Base-by-base conservation (phyloP, 1,139 yeast genomes). In the Pichia sp. region DNA sequence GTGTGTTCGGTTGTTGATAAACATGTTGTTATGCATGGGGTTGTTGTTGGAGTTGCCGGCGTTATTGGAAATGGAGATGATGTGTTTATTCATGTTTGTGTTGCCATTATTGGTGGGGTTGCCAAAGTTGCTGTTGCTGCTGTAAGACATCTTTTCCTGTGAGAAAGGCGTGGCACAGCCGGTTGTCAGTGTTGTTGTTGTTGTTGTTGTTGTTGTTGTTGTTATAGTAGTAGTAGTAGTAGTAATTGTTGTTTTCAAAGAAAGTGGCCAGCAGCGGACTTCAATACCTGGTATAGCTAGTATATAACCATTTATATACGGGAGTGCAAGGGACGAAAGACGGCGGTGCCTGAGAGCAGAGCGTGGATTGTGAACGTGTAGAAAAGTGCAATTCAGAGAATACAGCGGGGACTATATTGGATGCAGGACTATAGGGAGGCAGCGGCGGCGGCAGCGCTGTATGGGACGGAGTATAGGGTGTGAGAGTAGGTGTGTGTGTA, bases 1-100 rank as follows among this genome's bases (percentile, higher is more conserved):
- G 11, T 49, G 54, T 34, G 45, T 56, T 51, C 38, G 54, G 58
- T 47, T 56, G 11, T 50, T 54, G 8, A 48, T 44, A 26, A 52
- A 49, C 30, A 34, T 47, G 41, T 46, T 53, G 23, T 45, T 38
- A 30, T 45, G 23, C 11, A 36, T 5, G 10, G 13, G 40, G 40
- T 36, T 36, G 15, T 10, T 36, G 15, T 36, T 36, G 7, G n/a
- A 47, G 50, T 11, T 36, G 51, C 15, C 53, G 49, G 19, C 48
- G 54, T 31, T 47, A 45, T 11, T 51, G 51, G 13, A 41, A 36
- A 3, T 48, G 30, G 13, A 5, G 40, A 11, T 36, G 40, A 11
- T 36, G 40, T 36, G 10, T 6, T 38, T 48, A 41, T 42, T 51
- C 19, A 15, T 54, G 50, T 23, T 47, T 45, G 43, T 57, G 54